Percentiles rank a stretch among this genome's conserved stretches.
phyloP scores from a whole-genome alignment of 805 yeast species.

The Ogataea zsoltii region DNA sequence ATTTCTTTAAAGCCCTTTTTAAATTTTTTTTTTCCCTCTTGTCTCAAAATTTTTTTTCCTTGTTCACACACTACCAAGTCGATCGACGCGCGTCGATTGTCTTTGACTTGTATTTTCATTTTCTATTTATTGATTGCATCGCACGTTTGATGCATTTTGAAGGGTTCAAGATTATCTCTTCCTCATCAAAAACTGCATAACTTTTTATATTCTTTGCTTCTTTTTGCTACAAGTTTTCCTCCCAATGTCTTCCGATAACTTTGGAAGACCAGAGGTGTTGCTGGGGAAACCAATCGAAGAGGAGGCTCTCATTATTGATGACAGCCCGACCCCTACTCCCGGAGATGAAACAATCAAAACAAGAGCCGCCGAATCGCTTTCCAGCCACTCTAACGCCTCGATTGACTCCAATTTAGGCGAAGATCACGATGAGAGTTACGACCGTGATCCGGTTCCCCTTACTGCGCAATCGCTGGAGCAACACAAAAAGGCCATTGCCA shows the following conservation, averaged over 20 bases:
- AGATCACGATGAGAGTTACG: constrained; percentile 26
- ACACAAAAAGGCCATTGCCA: constrained; percentile 65
- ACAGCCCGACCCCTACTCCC: not conserved
- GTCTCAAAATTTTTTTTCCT: constrained; percentile 5
- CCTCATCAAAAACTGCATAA: too few species aligned
- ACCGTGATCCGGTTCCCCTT: constrained; percentile 28
- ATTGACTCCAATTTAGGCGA: constrained; percentile 22
- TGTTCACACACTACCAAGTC: not conserved
- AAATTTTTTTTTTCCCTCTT: not conserved
- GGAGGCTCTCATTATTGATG: not conserved
- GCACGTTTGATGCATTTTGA: not conserved
- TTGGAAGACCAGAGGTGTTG: not conserved
- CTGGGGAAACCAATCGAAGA: not conserved
- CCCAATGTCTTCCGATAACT: not conserved
- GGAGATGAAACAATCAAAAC: constrained; percentile 3
- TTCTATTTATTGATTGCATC: not conserved
- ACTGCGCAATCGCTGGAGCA: constrained; percentile 35
- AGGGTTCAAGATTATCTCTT: too few species aligned
- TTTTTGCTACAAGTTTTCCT: too few species aligned
- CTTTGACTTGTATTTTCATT: not conserved
- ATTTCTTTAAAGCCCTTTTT: not conserved
- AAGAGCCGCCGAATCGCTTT: constrained; percentile 17
- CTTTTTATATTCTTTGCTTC: too few species aligned
- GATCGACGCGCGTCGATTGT: constrained; percentile 7
- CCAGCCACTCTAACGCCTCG: constrained; percentile 24